Percentiles rank a stretch among this genome's conserved stretches.
Evolutionary conservation across 108 stramenopile species (phyloP).

Genomic region (Licmophora abbreviata): DNA sequence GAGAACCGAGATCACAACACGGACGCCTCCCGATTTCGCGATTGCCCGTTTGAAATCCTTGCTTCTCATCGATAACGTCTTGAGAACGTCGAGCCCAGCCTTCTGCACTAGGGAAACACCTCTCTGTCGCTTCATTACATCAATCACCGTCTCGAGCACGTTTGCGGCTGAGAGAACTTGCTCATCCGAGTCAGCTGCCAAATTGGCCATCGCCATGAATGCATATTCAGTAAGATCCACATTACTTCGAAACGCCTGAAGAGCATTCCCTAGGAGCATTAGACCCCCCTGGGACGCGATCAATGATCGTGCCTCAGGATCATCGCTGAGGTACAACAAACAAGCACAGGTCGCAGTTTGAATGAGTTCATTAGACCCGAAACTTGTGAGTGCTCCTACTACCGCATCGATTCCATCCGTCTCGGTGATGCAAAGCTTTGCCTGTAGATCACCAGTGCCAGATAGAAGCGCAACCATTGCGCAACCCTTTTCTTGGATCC

Average conservation of each 20-base stretch:
- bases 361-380: slow-evolving; percentile 11
- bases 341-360: slow-evolving; percentile 20
- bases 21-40: slow-evolving; percentile 23
- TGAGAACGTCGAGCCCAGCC: slow-evolving; percentile 25
- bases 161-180: slow-evolving; percentile 12
- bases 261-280: slow-evolving; percentile 24
- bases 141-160: slow-evolving; percentile 20
- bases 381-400: slow-evolving; percentile 24
- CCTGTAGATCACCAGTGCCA: slow-evolving; percentile 34
- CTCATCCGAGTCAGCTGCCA: slow-evolving; percentile 27
- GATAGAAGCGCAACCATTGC: slow-evolving; percentile 28
- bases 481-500: slow-evolving; percentile 27
- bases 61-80: slow-evolving; percentile 32
- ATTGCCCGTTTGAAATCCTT: slow-evolving; percentile 19
- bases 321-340: slow-evolving; percentile 29
- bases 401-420: slow-evolving; percentile 41
- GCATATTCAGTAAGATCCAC: slow-evolving; percentile 15
- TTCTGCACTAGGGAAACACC: slow-evolving; percentile 15
- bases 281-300: slow-evolving; percentile 29
- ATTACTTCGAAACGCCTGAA: slow-evolving; percentile 12
- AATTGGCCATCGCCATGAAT: slow-evolving; percentile 18
- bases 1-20: slow-evolving; percentile 14
- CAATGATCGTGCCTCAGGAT: slow-evolving; percentile 27
- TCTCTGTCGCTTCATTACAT: slow-evolving; percentile 12
- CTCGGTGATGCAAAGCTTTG: slow-evolving; percentile 30